Conservation (phyloP, 139 green algal genomes). For the Chlamydomonas incerta region DNA sequence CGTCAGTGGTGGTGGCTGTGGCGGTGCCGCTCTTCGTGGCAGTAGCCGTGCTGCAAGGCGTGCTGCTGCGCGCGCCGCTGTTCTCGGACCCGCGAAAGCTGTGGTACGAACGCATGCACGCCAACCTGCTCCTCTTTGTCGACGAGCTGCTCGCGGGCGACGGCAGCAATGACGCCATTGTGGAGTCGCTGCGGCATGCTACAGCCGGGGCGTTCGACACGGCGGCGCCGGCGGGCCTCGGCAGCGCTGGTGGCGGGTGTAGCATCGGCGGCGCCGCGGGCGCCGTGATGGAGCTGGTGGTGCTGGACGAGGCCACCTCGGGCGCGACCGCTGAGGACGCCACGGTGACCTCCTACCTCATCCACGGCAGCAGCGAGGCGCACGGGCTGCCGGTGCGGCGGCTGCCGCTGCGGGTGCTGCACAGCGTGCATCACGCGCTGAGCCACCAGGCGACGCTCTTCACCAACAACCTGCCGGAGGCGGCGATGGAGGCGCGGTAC, state of each 20-base stretch:
- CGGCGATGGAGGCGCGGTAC: background rate
- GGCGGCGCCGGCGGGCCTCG: too few species aligned
- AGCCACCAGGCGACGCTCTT: background rate
- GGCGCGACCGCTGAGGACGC: too few species aligned
- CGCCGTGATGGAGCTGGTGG: background rate
- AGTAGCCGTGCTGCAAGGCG: background rate
- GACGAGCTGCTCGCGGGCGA: background rate
- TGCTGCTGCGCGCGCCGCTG: background rate
- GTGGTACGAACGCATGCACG: background rate
- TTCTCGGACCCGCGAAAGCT: background rate
- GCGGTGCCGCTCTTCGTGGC: constrained; percentile 7
- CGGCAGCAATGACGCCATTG: background rate
- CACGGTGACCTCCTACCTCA: too few species aligned
- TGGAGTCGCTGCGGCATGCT: background rate
- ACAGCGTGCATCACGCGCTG: background rate
- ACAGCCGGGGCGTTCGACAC: background rate
- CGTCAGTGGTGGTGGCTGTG: background rate
- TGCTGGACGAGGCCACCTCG: background rate
- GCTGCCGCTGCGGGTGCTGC: background rate
- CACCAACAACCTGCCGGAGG: background rate
- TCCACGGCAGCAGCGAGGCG: too few species aligned
- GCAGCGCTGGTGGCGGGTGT: too few species aligned
- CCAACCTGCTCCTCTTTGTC: background rate
- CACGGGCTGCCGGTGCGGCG: background rate
- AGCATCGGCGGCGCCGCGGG: background rate